A percentile compares a stretch with the other conserved stretches of the same genome.
Evolutionary conservation across 192 early-diverging fungal species (phyloP).

Genomic region (Mycoemilia scoparia): DNA sequence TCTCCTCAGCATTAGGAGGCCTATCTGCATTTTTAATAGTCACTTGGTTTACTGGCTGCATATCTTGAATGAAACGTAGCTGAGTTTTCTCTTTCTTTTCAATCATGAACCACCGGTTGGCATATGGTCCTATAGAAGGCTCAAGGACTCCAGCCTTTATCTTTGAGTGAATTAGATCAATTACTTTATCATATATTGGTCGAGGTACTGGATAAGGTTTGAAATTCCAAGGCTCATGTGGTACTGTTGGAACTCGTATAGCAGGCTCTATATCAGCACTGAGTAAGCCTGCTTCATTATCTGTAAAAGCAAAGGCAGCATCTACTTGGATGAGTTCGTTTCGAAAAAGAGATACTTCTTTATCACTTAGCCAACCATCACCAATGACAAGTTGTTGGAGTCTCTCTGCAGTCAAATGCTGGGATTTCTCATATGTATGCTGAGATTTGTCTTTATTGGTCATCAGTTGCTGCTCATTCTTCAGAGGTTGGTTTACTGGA

Average conservation of each 20-base stretch:
- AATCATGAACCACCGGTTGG: constrained; percentile 1
- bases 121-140: constrained; percentile 2
- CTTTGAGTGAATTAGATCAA: neutral
- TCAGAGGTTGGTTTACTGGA: too few species aligned
- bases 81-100: constrained; percentile 1
- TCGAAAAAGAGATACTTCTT: neutral
- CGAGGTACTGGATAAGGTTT: constrained; percentile 1
- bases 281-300: neutral
- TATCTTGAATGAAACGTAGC: constrained; percentile 4
- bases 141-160: neutral
- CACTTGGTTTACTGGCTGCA: constrained; percentile 1
- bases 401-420: neutral
- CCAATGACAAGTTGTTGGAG: neutral
- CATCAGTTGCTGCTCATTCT: too few species aligned
- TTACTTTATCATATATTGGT: neutral
- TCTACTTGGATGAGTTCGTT: neutral
- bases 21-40: neutral
- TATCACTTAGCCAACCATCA: constrained; percentile 1
- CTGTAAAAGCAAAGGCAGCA: neutral
- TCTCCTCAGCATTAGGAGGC: constrained; percentile 2
- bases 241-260: constrained; percentile 1
- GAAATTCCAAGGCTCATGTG: neutral
- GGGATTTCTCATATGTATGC: too few species aligned
- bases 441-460: too few species aligned
- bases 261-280: neutral